phyloP scores from a whole-genome alignment of 2,329 filamentous ascomycete genomes.

The Monosporascus sp. region DNA sequence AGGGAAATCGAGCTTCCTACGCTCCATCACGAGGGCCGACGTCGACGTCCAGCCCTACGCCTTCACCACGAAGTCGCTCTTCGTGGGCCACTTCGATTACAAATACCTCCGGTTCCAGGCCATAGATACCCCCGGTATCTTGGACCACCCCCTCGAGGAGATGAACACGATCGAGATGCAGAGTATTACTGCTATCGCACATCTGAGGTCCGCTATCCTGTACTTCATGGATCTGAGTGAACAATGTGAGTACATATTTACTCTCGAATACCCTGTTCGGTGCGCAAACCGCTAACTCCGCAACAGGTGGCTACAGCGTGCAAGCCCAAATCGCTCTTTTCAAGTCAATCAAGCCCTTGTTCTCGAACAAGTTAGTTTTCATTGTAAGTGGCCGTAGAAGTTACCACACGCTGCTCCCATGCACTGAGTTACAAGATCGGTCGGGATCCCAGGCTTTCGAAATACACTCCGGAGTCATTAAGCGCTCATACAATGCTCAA shows the following conservation, averaged over 20 bases:
- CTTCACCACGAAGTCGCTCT: constrained; percentile 96
- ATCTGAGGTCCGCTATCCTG: constrained; percentile 87
- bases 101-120: constrained; percentile 78
- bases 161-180: constrained; percentile 99
- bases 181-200: constrained; percentile 94
- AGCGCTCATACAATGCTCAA: too few relatives aligned
- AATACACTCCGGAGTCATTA: too few relatives aligned
- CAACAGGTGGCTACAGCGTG: constrained; percentile 69
- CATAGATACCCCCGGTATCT: constrained; percentile 96
- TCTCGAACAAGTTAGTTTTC: constrained; percentile 95
- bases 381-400: constrained; percentile 39
- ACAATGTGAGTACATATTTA: background rate
- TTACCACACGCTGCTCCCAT: too few relatives aligned
- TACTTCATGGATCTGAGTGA: constrained; percentile 87
- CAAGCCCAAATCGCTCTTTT: constrained; percentile 91
- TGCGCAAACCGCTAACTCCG: background rate
- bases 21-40: constrained; percentile 87
- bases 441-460: too few relatives aligned
- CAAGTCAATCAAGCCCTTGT: constrained; percentile 93
- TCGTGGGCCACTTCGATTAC: constrained; percentile 97
- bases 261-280: too few relatives aligned
- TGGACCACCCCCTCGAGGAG: constrained; percentile 95
- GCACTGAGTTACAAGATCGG: too few relatives aligned
- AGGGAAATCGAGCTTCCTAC: constrained; percentile 93
- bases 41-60: constrained; percentile 97